Base-by-base conservation (phyloP, 345 rosid species). In the Melaleuca quinquenervia region DNA sequence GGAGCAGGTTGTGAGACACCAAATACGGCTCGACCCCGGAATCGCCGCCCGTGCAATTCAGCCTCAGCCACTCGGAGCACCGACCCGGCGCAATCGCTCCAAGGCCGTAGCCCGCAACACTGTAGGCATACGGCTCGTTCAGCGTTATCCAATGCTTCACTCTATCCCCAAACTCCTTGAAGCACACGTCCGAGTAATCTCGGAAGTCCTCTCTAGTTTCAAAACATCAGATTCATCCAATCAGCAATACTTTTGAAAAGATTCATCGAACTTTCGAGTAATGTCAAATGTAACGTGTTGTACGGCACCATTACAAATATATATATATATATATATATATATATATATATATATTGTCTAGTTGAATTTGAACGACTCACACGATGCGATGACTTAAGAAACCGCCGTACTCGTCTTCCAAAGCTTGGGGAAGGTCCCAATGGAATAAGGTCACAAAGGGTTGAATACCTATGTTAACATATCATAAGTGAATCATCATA, bases 71-170 rank as follows among this genome's bases (percentile, higher is more conserved):
- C 18, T 83, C 82, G 0, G 96, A 91, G 78, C 96, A 94, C 24
- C 94, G 87, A 3, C 90, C 91, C 0, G 95, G 96, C 20, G 96
- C 92, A 50, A 85, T 44, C 1, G 0, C 1, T 2, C 92, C 92
- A 1, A 0, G 10, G 5, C 29, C 87, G n/a, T 94, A 90, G 2
- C 93, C 96, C 8, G 85, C 87, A 0, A 8, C 12, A 48, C 88
- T 84, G n/a, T 83, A 85, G 18, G 58, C 86, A 50, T 78, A 91
- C 21, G 94, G 94, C 87, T 94, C 94, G 29, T 94, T 94, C 49
- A 91, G 18, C 7, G 95, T 92, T 22, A 92, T 92, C 96, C 96
- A 94, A 4, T 91, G 87, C 86, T 94, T 94, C 80, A 94, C 96
- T 83, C 94, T 53, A 45, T 94, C 94, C 7, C 96, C 96, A 86